Evolutionary conservation across 306 rosid genomes (phyloP).

Genomic region (Castanea sativa): DNA sequence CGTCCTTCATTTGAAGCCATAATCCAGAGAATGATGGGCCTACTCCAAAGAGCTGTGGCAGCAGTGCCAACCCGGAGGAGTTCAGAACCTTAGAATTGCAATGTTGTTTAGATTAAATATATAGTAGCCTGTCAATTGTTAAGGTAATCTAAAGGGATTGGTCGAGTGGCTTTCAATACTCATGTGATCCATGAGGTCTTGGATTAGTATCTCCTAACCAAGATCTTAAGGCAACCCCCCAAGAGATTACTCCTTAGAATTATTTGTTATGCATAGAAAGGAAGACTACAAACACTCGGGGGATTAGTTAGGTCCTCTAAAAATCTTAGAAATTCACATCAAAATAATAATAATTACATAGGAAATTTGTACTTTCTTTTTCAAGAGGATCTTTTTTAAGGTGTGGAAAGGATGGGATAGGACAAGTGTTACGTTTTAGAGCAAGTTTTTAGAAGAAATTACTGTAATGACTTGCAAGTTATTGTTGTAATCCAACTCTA

Average conservation of each 20-base stretch:
- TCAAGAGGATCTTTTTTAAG: background rate
- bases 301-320: too few species aligned
- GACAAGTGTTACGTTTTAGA: background rate
- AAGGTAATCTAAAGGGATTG: background rate
- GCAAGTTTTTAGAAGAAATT: background rate
- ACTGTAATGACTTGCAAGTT: background rate
- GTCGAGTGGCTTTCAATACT: too few species aligned
- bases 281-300: too few species aligned
- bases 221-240: too few species aligned
- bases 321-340: too few species aligned
- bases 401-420: too few species aligned
- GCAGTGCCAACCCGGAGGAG: slow-evolving; percentile 27
- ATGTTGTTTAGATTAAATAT: slow-evolving; percentile 10
- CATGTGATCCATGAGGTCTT: too few species aligned
- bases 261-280: too few species aligned
- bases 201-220: too few species aligned
- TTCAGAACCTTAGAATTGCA: slow-evolving; percentile 31
- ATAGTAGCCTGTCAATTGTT: background rate
- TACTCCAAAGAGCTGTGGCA: slow-evolving; percentile 37
- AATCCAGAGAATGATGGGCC: slow-evolving; percentile 42
- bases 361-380: background rate
- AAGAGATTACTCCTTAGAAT: too few species aligned
- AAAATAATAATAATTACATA: too few species aligned
- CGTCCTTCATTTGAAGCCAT: slow-evolving; percentile 78
- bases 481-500: too few species aligned